phyloP scores from a whole-genome alignment of 805 yeast species.

The Teunomyces kruisii region DNA sequence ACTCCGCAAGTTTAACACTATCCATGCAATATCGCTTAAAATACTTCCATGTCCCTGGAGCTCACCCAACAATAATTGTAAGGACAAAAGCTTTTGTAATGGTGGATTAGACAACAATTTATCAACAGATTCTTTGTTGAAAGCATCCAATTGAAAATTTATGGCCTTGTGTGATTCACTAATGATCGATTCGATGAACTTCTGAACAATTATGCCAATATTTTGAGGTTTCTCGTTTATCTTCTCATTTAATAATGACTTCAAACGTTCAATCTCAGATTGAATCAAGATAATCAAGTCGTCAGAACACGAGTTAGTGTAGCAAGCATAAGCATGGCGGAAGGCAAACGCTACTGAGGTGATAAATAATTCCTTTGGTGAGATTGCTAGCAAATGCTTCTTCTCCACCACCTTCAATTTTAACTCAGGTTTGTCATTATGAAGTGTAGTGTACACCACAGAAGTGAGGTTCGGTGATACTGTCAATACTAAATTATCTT shows the following conservation, averaged over 20 bases:
- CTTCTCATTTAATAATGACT: conserved; percentile 4
- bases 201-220: conserved; percentile 13
- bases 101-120: conserved; percentile 75
- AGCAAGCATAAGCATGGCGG: conserved; percentile 69
- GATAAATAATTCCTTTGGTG: conserved; percentile 35
- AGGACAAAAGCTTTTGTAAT: conserved; percentile 65
- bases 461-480: conserved; percentile 55
- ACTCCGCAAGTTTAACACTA: conserved; percentile 65
- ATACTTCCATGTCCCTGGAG: conserved; percentile 26
- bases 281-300: conserved; percentile 64
- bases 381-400: conserved; percentile 7
- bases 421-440: conserved; percentile 13
- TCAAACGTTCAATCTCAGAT: conserved; percentile 36
- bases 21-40: conserved; percentile 56
- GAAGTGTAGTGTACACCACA: conserved; percentile 24
- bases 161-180: conserved; percentile 75
- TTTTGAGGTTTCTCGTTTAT: conserved; percentile 6
- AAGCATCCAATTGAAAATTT: conserved; percentile 63
- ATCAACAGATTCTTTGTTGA: conserved; percentile 72
- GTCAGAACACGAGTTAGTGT: conserved; percentile 63
- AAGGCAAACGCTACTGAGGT: conserved; percentile 63
- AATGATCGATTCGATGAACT: conserved; percentile 44
- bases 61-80: conserved; percentile 67
- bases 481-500: conserved; percentile 24
- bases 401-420: conserved; percentile 22